These are phyloP conservation scores for Daldinia childiae DNA, from an alignment of 495 filamentous ascomycete species.

Conservation along the genomic window DNA sequence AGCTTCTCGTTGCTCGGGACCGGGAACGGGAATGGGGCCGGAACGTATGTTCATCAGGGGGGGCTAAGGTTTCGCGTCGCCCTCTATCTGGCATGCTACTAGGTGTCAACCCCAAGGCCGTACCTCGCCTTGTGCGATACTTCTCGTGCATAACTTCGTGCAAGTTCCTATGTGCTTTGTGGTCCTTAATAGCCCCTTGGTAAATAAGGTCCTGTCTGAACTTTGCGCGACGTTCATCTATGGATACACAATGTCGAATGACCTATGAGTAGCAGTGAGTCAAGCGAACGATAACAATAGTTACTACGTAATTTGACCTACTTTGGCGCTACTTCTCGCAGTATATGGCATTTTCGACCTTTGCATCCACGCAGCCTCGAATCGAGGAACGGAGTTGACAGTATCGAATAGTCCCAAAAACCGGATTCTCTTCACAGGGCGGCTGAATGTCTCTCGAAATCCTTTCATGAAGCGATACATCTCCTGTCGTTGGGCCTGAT, in stretches of 20 bases:
- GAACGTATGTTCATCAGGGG: constrained; percentile 34
- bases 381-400: constrained; percentile 83
- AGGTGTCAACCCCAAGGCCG: background rate
- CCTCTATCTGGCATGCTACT: constrained; percentile 26
- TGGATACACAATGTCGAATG: constrained; percentile 77
- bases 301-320: constrained; percentile 63
- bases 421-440: constrained; percentile 76
- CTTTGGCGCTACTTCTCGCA: constrained; percentile 75
- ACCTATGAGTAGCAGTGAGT: constrained; percentile 56
- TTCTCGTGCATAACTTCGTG: constrained; percentile 53
- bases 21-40: constrained; percentile 44
- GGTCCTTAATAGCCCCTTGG: constrained; percentile 54
- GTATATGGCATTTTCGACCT: constrained; percentile 85
- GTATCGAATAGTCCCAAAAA: constrained; percentile 79
- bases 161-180: constrained; percentile 51
- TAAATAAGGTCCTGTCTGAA: constrained; percentile 78
- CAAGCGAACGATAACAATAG: constrained; percentile 59
- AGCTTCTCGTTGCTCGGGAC: constrained; percentile 39
- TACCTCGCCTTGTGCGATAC: constrained; percentile 42
- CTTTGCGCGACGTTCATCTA: constrained; percentile 79
- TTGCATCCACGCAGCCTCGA: constrained; percentile 88
- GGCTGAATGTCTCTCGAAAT: constrained; percentile 85
- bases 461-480: constrained; percentile 82
- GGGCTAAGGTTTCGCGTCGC: constrained; percentile 39
- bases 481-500: constrained; percentile 61